Percentiles rank a stretch among this genome's conserved stretches.
These are phyloP conservation scores for Pochonia chlamydosporia DNA, from an alignment of 2,329 filamentous ascomycete genomes.

Conservation along the genomic window DNA sequence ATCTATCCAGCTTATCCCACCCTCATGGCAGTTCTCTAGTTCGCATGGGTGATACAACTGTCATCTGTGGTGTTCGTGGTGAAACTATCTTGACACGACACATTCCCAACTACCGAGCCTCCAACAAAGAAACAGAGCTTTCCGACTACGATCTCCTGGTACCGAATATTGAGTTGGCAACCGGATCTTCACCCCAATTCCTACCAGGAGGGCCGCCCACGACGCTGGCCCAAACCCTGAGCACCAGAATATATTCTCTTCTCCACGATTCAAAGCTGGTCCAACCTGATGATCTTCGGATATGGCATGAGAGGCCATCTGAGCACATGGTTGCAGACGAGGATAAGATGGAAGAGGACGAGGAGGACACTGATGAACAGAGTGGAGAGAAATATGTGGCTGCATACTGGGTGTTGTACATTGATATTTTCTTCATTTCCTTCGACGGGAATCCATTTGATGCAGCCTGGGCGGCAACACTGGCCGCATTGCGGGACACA, in stretches of 20 bases:
- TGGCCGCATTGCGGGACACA: slow-evolving; percentile 76
- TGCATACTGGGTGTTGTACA: slow-evolving; percentile 92
- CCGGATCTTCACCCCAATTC: slow-evolving; percentile 81
- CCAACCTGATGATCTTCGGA: slow-evolving; percentile 61
- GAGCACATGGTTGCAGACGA: slow-evolving; percentile 43
- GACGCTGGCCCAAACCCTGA: slow-evolving; percentile 75
- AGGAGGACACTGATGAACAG: slow-evolving; percentile 21
- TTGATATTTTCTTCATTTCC: slow-evolving; percentile 91
- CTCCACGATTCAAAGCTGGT: slow-evolving; percentile 68
- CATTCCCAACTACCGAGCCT: slow-evolving; percentile 60
- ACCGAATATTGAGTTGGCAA: slow-evolving; percentile 88
- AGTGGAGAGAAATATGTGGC: slow-evolving; percentile 49
- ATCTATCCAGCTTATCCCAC: slow-evolving; percentile 80
- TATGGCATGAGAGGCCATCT: slow-evolving; percentile 56
- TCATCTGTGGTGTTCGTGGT: slow-evolving; percentile 87
- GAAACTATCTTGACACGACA: slow-evolving; percentile 74
- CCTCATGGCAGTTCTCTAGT: slow-evolving; percentile 87
- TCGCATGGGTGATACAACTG: slow-evolving; percentile 80
- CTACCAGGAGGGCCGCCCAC: slow-evolving; percentile 79
- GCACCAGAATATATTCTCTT: slow-evolving; percentile 71
- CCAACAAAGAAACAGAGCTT: slow-evolving; percentile 40
- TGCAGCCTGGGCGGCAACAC: slow-evolving; percentile 76
- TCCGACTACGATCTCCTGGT: slow-evolving; percentile 70
- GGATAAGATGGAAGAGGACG: slow-evolving; percentile 32
- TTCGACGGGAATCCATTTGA: slow-evolving; percentile 91